A percentile compares a stretch with the other conserved stretches of the same genome.
Conservation (phyloP, 768 basidiomycete genomes). For the Hemileccinum rubropunctum region DNA sequence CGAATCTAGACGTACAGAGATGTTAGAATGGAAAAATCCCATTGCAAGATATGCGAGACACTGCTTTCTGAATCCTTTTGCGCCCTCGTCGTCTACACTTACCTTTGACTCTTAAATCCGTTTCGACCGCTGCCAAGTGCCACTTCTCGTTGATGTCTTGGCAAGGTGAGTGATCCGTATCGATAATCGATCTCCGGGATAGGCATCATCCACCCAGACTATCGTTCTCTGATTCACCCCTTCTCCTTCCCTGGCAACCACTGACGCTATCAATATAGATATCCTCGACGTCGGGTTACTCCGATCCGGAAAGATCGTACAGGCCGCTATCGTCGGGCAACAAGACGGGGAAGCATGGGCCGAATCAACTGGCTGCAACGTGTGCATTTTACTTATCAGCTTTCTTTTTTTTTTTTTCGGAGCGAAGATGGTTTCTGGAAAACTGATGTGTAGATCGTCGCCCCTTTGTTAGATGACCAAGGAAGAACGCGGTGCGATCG, state of each 20-base stretch:
- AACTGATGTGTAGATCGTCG: not conserved
- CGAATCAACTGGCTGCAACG: slow-evolving; percentile 25
- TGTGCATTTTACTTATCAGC: slow-evolving; percentile 10
- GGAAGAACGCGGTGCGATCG: slow-evolving; percentile 18
- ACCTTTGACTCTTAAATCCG: not conserved
- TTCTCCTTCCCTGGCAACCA: no score
- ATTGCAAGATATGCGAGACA: not conserved
- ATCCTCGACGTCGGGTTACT: slow-evolving; percentile 83
- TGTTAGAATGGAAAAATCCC: slow-evolving; percentile 2
- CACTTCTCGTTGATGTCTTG: slow-evolving; percentile 21
- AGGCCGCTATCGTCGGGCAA: slow-evolving; percentile 53
- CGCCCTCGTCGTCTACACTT: not conserved
- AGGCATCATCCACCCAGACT: no score
- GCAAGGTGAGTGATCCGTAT: slow-evolving; percentile 19
- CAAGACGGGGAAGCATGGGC: slow-evolving; percentile 32
- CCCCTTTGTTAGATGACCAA: slow-evolving; percentile 28
- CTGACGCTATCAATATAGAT: slow-evolving; percentile 38
- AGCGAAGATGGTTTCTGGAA: not conserved
- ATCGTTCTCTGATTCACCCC: no score
- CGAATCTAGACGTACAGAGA: not conserved
- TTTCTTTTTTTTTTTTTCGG: not conserved
- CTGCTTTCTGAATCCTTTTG: not conserved
- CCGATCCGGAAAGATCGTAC: slow-evolving; percentile 65
- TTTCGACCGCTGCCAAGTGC: no score
- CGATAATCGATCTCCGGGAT: not conserved